These are phyloP conservation scores for Microthyrium microscopicum DNA, from an alignment of 2,329 filamentous ascomycete species.

Conservation along the genomic window DNA sequence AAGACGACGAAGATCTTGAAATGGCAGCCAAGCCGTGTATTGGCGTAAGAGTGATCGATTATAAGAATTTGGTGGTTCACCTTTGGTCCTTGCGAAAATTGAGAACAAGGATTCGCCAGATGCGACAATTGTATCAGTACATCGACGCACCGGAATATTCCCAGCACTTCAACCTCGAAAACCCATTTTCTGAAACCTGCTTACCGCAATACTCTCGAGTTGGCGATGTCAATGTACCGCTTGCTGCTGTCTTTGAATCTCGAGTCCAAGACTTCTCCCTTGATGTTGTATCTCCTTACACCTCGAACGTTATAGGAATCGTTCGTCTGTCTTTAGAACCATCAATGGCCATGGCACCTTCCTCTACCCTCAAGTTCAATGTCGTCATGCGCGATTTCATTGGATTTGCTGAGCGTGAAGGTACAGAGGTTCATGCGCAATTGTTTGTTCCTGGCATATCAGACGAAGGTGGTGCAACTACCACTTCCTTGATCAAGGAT, in stretches of 20 bases:
- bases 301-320: conserved; percentile 76
- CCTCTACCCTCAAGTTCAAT: conserved; percentile 91
- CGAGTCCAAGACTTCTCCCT: conserved; percentile 86
- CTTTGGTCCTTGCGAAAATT: conserved; percentile 93
- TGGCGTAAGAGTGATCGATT: conserved; percentile 79
- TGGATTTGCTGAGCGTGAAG: conserved; percentile 89
- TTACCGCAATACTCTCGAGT: conserved; percentile 87
- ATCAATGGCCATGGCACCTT: conserved; percentile 79
- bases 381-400: conserved; percentile 95
- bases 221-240: conserved; percentile 81
- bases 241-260: conserved; percentile 85
- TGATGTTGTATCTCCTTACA: conserved; percentile 85
- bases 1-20: conserved; percentile 72
- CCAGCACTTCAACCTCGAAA: conserved; percentile 80
- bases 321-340: conserved; percentile 83
- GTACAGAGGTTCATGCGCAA: conserved; percentile 87
- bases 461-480: conserved; percentile 76
- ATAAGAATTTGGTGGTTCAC: conserved; percentile 68
- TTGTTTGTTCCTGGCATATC: conserved; percentile 88
- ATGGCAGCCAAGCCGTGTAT: conserved; percentile 77
- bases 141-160: conserved; percentile 89
- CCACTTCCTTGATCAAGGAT: conserved; percentile 81
- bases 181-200: conserved; percentile 80
- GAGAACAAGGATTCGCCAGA: conserved; percentile 67
- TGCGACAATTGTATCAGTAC: conserved; percentile 96